Conservation (phyloP, 1,284 basidiomycete species). For the Malassezia furfur region DNA sequence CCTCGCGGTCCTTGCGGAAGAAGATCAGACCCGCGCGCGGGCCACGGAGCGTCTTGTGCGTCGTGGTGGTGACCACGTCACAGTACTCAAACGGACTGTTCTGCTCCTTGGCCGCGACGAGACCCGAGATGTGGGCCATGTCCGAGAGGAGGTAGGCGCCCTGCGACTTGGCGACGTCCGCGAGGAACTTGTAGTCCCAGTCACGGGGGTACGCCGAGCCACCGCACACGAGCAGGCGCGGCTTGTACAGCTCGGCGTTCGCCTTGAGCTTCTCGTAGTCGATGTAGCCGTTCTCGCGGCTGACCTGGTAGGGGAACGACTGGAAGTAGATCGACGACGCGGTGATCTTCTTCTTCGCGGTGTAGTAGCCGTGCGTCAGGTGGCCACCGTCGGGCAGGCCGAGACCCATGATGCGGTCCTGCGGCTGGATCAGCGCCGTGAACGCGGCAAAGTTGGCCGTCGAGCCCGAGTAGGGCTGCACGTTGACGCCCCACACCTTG, state of each 20-base stretch:
- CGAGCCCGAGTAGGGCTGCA: slow-evolving; percentile 90
- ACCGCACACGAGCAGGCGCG: slow-evolving; percentile 89
- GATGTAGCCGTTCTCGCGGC: slow-evolving; percentile 64
- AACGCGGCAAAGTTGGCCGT: slow-evolving; percentile 79
- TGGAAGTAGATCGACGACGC: slow-evolving; percentile 99
- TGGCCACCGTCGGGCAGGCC: slow-evolving; percentile 97
- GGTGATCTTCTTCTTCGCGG: slow-evolving; percentile 99
- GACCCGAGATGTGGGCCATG: slow-evolving; percentile 94
- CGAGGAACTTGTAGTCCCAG: slow-evolving; percentile 66
- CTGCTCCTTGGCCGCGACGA: slow-evolving; percentile 85
- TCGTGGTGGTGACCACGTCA: slow-evolving; percentile 60
- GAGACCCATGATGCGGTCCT: slow-evolving; percentile 98
- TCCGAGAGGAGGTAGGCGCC: slow-evolving; percentile 70
- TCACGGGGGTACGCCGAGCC: slow-evolving; percentile 97
- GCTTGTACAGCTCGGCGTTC: slow-evolving; percentile 94
- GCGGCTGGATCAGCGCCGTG: slow-evolving; percentile 90
- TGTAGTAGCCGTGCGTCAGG: slow-evolving; percentile 96
- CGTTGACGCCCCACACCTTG: slow-evolving; percentile 89
- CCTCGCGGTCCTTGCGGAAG: slow-evolving; percentile 85
- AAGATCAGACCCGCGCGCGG: slow-evolving; percentile 97
- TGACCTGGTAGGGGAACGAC: slow-evolving; percentile 85
- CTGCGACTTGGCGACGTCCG: slow-evolving; percentile 73
- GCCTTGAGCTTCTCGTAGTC: slow-evolving; percentile 75
- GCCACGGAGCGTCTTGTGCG: slow-evolving; percentile 97
- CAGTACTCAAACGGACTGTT: slow-evolving; percentile 91